These are phyloP conservation scores for Allium sativum DNA, from an alignment of 106 monocot species.

Conservation along the genomic window DNA sequence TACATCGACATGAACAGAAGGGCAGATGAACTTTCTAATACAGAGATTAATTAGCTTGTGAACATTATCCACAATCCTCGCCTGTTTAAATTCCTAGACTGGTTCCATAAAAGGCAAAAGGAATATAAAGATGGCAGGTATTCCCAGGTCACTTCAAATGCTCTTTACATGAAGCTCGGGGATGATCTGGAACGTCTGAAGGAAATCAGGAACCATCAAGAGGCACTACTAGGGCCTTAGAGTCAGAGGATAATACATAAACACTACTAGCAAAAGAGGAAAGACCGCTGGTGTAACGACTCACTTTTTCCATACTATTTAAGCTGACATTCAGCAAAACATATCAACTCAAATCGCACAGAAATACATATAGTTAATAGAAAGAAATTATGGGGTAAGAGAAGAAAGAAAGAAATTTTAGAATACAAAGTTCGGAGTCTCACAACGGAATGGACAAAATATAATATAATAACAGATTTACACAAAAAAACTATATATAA, in stretches of 20 bases:
- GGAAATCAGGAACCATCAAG: constrained; percentile 58
- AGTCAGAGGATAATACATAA: constrained; percentile 59
- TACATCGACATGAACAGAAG: constrained; percentile 97
- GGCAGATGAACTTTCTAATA: constrained; percentile 47
- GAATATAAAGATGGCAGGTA: constrained; percentile 70
- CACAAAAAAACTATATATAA: no score
- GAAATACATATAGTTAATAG: no score
- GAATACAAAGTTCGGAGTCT: no score
- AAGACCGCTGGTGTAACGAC: constrained; percentile 76
- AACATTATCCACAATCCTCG: constrained; percentile 51
- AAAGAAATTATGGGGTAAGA: no score
- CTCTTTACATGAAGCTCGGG: constrained; percentile 59
- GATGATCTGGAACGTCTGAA: constrained; percentile 54
- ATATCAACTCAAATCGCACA: no score
- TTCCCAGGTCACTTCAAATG: constrained; percentile 57
- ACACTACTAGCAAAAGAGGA: constrained; percentile 58
- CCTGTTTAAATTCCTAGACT: constrained; percentile 61
- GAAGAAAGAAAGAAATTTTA: no score
- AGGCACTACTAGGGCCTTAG: constrained; percentile 64
- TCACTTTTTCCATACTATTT: no score
- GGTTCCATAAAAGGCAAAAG: constrained; percentile 69
- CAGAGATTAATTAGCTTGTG: constrained; percentile 59
- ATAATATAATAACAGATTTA: no score
- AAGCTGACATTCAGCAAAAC: no score
- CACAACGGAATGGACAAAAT: no score